phyloP scores from a whole-genome alignment of 352 stramenopile genomes.

The Pelagophyceae sp. region DNA sequence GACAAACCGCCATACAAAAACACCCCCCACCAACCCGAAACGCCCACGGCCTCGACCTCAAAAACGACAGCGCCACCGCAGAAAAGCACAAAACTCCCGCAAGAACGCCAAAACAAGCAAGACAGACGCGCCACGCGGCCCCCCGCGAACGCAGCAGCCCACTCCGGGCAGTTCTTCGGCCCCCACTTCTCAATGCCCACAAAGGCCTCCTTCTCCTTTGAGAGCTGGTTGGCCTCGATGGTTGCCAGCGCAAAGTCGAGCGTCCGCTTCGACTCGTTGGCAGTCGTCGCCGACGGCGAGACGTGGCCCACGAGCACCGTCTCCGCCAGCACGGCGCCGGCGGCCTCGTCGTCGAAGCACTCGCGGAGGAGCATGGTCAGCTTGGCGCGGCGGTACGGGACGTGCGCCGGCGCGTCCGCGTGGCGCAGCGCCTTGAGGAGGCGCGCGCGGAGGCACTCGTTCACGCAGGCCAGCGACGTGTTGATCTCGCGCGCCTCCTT shows the following conservation, averaged over 20 bases:
- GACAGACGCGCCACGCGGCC: too few species aligned
- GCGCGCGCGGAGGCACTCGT: constrained; percentile 53
- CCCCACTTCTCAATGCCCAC: not conserved
- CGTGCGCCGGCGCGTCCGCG: constrained; percentile 38
- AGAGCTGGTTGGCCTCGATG: not conserved
- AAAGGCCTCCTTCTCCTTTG: not conserved
- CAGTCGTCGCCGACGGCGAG: not conserved
- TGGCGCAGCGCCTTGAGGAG: constrained; percentile 28
- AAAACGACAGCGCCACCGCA: too few species aligned
- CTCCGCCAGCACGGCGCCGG: not conserved
- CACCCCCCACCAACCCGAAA: too few species aligned
- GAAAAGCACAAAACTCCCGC: too few species aligned
- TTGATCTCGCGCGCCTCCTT: constrained; percentile 87
- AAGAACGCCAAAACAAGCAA: too few species aligned
- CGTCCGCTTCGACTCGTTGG: constrained; percentile 1
- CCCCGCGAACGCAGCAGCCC: not conserved
- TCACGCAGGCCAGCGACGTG: constrained; percentile 54
- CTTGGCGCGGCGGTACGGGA: constrained; percentile 34
- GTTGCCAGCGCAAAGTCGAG: constrained; percentile 5
- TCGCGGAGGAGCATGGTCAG: constrained; percentile 66
- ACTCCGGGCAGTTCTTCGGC: not conserved
- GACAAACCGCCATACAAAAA: too few species aligned
- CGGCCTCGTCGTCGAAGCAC: constrained; percentile 31
- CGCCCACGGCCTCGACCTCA: too few species aligned
- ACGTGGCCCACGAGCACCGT: constrained; percentile 2